Base-by-base conservation (phyloP, 2,329 filamentous ascomycete genomes). In the Diaporthe destruens region DNA sequence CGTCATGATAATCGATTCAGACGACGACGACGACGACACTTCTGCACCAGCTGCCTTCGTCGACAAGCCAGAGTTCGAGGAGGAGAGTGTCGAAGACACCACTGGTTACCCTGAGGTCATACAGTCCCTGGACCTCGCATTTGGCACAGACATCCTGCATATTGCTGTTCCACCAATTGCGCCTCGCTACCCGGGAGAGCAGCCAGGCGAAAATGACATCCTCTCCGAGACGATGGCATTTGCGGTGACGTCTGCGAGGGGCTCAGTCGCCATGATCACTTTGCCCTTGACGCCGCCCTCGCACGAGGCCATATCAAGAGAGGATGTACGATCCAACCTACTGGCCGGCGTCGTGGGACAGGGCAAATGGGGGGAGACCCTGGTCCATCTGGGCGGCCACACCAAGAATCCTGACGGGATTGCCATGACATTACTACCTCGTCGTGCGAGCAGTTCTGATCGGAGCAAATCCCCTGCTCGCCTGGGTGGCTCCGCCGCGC, bases 1-100 rank as follows among this genome's bases (percentile, higher is more conserved):
- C 5, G 84, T 91, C 36, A 91, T 92, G 86, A 84, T 91, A 20
- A 86, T 92, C 69, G 90, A 92, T 77, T 91, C 88, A 1, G 90
- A 92, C 76, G 88, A 90, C 9, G 89, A 90, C 9, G 89, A 90
- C 9, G 89, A 91, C 39, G 85, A 85, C 36, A 75, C 82, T 2
- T 73, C 79, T 14, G 67, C 79, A 29, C 29, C 75, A 1, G 63
- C 76, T 12, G 25, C 72, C 0, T 86, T 84, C 68, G 84, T 87
- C 70, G 88, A 91, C 77, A 86, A 86, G 71, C 87, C 89, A 9
- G 84, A 89, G 72, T 92, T 92, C 73, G 88, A 90, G 74, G 87
- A 89, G 12, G 81, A 81, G 6, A 78, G 83, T 47, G 84, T 87
- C 39, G 81, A 84, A 3, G 85, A 88, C 59, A 83, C 83, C 2